Base-by-base conservation (phyloP, 306 rosid species). In the Prunus campanulata region DNA sequence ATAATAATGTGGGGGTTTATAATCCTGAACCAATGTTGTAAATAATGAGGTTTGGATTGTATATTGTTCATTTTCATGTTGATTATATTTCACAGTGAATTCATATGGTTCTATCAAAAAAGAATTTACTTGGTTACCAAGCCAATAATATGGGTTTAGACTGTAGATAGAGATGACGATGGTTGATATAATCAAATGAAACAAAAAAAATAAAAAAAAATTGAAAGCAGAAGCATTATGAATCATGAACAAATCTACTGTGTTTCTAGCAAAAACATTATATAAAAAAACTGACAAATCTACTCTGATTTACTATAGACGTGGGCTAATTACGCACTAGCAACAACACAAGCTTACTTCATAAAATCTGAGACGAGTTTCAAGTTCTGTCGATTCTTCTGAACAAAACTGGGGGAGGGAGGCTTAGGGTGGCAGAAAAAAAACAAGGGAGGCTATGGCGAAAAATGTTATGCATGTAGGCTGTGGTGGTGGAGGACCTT, bases 401-500 rank as follows among this genome's bases (percentile, higher is more conserved):
- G 0, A 59, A 48, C 60, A n/a, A 66, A 24, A 11, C 3, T 16
- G 29, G 27, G 44, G 44, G 29, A 46, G 44, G 9, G 8, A 5
- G 8, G 39, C 39, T 5, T 35, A 35, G 39, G 39, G 8, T 35
- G 39, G 39, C 8, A 35, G 0, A 35, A 35, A 35, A 5, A n/a
- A 66, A 24, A 11, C 1, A n/a, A 46, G 44, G 44, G 44, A 39
- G 70, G 60, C 30, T 3, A 89, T 87, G 95, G 88, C 79, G 7
- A 77, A 52, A 15, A 78, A 60, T 55, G 87, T 85, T 30, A 89
- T 93, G 98, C 89, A 59, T 62, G 97, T 88, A 32, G 73, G 91
- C 65, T 91, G 85, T 48, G 93, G 92, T 39, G 44, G 8, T 20
- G 91, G 91, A 63, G 93, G 96, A 30, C 67, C 91, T 35, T 6